Percentiles rank a stretch among this genome's conserved stretches.
Evolutionary conservation across 768 basidiomycete species (phyloP).

Genomic region (Pholiota molesta): DNA sequence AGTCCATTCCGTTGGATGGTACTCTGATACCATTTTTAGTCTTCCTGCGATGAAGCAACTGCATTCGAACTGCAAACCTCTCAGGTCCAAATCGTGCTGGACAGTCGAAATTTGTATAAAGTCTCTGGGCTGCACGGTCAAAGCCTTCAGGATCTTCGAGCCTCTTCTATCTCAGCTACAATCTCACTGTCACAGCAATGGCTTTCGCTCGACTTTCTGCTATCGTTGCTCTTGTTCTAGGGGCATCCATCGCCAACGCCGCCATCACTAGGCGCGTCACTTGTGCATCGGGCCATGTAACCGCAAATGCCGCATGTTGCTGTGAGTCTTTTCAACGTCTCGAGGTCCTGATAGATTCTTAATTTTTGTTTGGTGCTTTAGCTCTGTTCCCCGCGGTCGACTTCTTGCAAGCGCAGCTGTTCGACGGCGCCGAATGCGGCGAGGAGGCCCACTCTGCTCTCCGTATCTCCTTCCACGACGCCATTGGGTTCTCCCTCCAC

Average conservation of each 20-base stretch:
- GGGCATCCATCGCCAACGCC: not conserved
- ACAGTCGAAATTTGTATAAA: conserved; percentile 16
- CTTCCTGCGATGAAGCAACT: not conserved
- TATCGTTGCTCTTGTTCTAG: conserved; percentile 1
- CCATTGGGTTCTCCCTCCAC: conserved; percentile 21
- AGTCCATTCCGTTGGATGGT: conserved; percentile 10
- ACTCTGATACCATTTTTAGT: conserved; percentile 7
- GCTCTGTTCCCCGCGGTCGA: conserved; percentile 26
- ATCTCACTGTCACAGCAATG: conserved; percentile 13
- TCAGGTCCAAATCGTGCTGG: not conserved
- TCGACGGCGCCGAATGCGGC: conserved; percentile 35
- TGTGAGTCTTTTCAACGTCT: not conserved
- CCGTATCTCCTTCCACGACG: conserved; percentile 27
- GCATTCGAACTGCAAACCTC: not conserved
- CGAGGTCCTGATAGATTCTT: not conserved
- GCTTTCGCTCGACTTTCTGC: conserved; percentile 21
- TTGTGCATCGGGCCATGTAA: conserved; percentile 10
- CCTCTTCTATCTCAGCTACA: conserved; percentile 11
- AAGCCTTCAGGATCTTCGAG: conserved; percentile 17
- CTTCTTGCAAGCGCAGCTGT: conserved; percentile 32
- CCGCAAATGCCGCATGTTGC: conserved; percentile 10
- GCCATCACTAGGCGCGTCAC: conserved; percentile 9
- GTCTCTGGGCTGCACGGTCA: not conserved
- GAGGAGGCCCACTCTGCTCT: conserved; percentile 30
- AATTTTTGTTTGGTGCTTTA: not conserved